Base-by-base conservation (phyloP, 1,284 basidiomycete genomes). In the Irpex sp. region DNA sequence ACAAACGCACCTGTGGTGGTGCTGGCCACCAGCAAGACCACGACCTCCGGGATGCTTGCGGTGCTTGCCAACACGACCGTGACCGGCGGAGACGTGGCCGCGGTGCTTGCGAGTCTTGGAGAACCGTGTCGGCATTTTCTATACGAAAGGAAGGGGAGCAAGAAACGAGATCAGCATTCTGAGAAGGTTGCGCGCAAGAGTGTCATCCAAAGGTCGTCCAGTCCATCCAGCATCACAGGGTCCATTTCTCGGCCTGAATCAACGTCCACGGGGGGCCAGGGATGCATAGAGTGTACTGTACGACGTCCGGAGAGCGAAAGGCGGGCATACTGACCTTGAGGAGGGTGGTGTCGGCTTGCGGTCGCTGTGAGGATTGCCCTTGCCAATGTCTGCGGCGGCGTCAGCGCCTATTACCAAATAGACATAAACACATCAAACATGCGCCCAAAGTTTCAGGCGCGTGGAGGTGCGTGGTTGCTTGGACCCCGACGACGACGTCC, bases 41-140 rank as follows among this genome's bases (percentile, higher is more conserved):
- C 97, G 94, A 94, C 97, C 97, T 85, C 97, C 97, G 66, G 97
- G 97, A 78, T 97, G 96, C 83, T 99, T 98, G 81, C 97, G 92
- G 90, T 99, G 97, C 89, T 99, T 98, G 74, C 97, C 97, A 77
- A 99, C 92, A 92, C 97, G 96, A 82, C 97, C 97, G 82, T 98
- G 91, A 84, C 96, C 96, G 76, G 96, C 96, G 71, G 96, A 98
- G 75, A 99, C 97, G 85, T 99, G 95, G 75, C 96, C 96, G 76
- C 96, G 88, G 84, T 97, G 96, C 85, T 98, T 98, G 83, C 97
- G 92, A 80, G 94, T 98, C 82, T 97, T 97, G 75, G 89, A 87
- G 82, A 96, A 85, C 78, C 86, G 94, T 78, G 96, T 94, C 78
- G 96, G 96, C 96, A 97, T 98, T 81, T 82, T 82, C 82, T 83